Conservation (phyloP, 495 filamentous ascomycete genomes). For the Cercophora newfieldiana region DNA sequence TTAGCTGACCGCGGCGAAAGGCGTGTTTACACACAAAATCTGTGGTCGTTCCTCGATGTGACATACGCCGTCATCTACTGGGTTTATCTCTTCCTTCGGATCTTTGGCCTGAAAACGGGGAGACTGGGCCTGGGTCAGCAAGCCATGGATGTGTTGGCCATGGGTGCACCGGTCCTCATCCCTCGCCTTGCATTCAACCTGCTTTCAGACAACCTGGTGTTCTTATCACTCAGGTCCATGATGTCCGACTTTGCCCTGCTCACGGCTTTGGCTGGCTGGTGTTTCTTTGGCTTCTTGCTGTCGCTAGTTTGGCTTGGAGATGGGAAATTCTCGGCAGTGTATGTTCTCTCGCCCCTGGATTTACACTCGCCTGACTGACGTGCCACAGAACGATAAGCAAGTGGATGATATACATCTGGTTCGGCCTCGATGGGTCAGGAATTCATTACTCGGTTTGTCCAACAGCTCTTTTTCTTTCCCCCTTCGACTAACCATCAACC, state of each 20-base stretch:
- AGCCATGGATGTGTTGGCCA: conserved; percentile 66
- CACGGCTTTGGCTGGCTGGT: conserved; percentile 66
- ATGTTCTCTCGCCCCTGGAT: background rate
- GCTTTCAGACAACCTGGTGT: conserved; percentile 71
- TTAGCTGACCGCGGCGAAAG: conserved; percentile 40
- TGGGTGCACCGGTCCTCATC: conserved; percentile 67
- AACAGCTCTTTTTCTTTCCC: background rate
- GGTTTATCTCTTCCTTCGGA: conserved; percentile 59
- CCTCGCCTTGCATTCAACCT: conserved; percentile 75
- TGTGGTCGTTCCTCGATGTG: conserved; percentile 77
- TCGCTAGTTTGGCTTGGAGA: conserved; percentile 67
- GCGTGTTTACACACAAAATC: conserved; percentile 74
- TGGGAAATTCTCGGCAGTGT: conserved; percentile 41
- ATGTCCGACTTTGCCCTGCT: conserved; percentile 70
- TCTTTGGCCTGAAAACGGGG: conserved; percentile 53
- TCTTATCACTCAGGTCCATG: conserved; percentile 70
- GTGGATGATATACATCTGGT: conserved; percentile 85
- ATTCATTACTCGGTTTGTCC: conserved; percentile 58
- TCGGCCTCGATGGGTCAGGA: conserved; percentile 72
- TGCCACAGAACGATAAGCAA: conserved; percentile 57
- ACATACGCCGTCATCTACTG: conserved; percentile 63
- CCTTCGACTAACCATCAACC: background rate
- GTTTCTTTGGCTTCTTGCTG: conserved; percentile 69
- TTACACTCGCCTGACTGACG: background rate
- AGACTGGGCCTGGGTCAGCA: conserved; percentile 45